phyloP scores from a whole-genome alignment of 225 moss, liverwort and hornwort genomes.

The Ulota crispa region DNA sequence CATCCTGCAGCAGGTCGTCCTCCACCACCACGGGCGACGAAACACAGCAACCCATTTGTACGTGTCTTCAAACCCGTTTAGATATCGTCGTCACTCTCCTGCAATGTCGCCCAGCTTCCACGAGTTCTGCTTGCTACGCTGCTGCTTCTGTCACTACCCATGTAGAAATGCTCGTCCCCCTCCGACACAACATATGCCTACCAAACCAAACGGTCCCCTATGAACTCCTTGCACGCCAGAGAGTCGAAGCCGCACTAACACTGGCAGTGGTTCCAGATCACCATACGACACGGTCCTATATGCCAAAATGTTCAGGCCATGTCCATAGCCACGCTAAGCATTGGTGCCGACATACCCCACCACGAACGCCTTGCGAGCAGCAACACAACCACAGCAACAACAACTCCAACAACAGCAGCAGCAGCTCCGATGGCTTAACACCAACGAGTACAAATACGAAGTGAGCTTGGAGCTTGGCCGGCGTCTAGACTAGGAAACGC shows the following conservation, averaged over 20 bases:
- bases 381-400: background rate
- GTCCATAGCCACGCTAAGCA: constrained; percentile 19
- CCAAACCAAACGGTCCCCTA: background rate
- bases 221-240: background rate
- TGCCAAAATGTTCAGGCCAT: background rate
- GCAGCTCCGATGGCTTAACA: constrained; percentile 16
- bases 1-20: constrained; percentile 35
- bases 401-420: background rate
- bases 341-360: background rate
- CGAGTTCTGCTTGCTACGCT: constrained; percentile 16
- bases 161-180: constrained; percentile 14
- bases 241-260: background rate
- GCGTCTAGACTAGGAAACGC: constrained; percentile 25
- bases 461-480: background rate
- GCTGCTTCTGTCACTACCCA: constrained; percentile 26
- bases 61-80: background rate
- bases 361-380: background rate
- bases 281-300: background rate
- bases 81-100: constrained; percentile 4
- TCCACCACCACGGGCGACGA: constrained; percentile 44
- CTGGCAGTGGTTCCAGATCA: background rate
- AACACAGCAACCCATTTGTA: constrained; percentile 49
- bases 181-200: constrained; percentile 1
- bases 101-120: no score
- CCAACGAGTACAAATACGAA: constrained; percentile 7